These are phyloP conservation scores for Elsinoe necatrix DNA, from an alignment of 2,329 filamentous ascomycete genomes.

Conservation along the genomic window DNA sequence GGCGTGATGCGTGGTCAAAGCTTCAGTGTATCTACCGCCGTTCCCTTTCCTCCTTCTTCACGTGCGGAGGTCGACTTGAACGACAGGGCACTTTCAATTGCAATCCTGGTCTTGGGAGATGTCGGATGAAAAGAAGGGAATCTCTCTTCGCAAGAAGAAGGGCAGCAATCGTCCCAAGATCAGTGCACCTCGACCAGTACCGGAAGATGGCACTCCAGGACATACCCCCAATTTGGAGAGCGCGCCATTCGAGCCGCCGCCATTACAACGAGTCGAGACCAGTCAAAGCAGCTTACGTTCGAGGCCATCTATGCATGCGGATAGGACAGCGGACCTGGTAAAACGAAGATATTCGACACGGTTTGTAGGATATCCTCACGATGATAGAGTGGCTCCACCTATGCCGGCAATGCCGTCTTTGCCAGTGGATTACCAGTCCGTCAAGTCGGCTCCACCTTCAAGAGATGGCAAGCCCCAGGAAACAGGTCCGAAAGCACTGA, in stretches of 20 bases:
- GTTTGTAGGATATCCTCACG: constrained; percentile 60
- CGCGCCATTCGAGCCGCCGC: constrained; percentile 27
- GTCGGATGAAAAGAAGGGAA: constrained; percentile 47
- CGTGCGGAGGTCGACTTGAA: not conserved
- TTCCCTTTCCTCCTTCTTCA: not conserved
- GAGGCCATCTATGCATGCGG: constrained; percentile 30
- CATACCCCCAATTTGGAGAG: constrained; percentile 18
- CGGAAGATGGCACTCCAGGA: constrained; percentile 18
- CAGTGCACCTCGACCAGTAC: constrained; percentile 51
- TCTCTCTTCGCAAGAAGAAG: constrained; percentile 57
- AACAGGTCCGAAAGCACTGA: constrained; percentile 48
- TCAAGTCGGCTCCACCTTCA: constrained; percentile 34
- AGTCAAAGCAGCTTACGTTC: constrained; percentile 24
- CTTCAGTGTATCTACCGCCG: constrained; percentile 6
- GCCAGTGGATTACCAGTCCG: constrained; percentile 46
- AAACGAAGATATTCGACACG: constrained; percentile 91
- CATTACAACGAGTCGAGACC: constrained; percentile 20
- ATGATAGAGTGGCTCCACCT: constrained; percentile 50
- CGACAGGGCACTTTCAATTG: not conserved
- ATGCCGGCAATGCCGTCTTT: constrained; percentile 53
- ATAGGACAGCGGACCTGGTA: constrained; percentile 68
- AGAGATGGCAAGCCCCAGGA: constrained; percentile 38
- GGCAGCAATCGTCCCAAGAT: constrained; percentile 47
- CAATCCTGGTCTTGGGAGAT: constrained; percentile 19
- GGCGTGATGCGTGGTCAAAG: constrained; percentile 11